Percentiles rank a stretch among this genome's conserved stretches.
phyloP scores from a whole-genome alignment of 257 asterid species.

The Plantago ovata region DNA sequence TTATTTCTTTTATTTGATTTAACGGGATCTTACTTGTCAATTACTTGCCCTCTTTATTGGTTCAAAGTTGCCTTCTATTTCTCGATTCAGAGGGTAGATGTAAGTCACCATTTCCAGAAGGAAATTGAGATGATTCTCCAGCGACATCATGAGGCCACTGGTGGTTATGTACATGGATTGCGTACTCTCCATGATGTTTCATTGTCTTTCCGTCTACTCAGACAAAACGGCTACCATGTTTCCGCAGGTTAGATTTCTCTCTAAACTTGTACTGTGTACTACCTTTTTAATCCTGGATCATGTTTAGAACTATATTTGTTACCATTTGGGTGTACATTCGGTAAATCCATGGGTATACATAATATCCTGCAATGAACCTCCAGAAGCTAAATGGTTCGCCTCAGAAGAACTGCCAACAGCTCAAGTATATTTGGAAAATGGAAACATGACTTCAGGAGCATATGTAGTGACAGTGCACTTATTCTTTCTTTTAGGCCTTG shows the following conservation, averaged over 20 bases:
- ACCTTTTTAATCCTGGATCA: too few species aligned
- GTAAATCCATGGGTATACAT: too few species aligned
- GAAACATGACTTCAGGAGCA: conserved; percentile 40
- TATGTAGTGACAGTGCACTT: conserved; percentile 18
- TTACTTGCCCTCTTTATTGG: too few species aligned
- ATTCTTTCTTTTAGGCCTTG: conserved; percentile 1
- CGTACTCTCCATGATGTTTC: conserved; percentile 25
- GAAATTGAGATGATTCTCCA: conserved; percentile 26
- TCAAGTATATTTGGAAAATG: conserved; percentile 41
- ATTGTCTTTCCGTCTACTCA: conserved; percentile 37
- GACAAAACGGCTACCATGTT: conserved; percentile 40
- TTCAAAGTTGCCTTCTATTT: too few species aligned
- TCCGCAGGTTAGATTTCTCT: conserved; percentile 26
- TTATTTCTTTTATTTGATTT: too few species aligned
- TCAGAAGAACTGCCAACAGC: conserved; percentile 21
- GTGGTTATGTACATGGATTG: conserved; percentile 7
- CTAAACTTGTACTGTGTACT: too few species aligned
- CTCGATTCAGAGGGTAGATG: conserved; percentile 35
- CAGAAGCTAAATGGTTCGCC: conserved; percentile 44
- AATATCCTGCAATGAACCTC: too few species aligned
- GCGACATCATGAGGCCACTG: conserved; percentile 1
- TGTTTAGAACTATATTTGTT: too few species aligned
- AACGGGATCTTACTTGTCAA: too few species aligned
- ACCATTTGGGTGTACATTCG: too few species aligned
- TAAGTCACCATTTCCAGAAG: conserved; percentile 29